Base-by-base conservation (phyloP, 2,329 filamentous ascomycete genomes). In the Claviceps fusiformis region DNA sequence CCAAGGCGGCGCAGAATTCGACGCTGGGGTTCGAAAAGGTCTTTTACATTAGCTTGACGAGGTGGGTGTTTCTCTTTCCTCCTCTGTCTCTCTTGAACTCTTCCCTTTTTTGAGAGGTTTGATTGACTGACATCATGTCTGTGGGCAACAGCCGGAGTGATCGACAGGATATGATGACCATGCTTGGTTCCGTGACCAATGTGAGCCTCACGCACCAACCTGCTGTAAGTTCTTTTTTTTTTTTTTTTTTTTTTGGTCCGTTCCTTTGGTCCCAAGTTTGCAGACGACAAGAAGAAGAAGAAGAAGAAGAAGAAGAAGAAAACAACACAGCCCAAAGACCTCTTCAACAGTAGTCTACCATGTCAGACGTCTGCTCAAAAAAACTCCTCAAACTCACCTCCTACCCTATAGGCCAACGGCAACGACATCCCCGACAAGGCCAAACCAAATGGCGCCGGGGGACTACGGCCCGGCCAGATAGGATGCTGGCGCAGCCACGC, bases 401-500 rank as follows among this genome's bases (percentile, higher is more conserved):
- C 31, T 33, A 5, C 13, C 2, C 5, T 31, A 2, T 27, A 54
- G 53, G 39, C 33, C 9, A 50, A 19, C 39, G 46, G 46, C 19
- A n/a, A 19, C 9, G 29, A 24, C 13, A 9, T 54, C 11, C 8
- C 8, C 46, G 47, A 50, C 13, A 50, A 54, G 24, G 27, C 53
- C 17, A 54, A 50, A 27, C 53, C 53, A 7, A 8, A 9, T 1
- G 45, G 53, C 3, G 33, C 17, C 1, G 33, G 27, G 5, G 5
- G 9, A 9, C n/a, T 54, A 5, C 31, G 11, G 2, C 17, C 35
- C 3, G 33, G n/a, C 19, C 46, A 46, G 9, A 1, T 54, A 11
- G 53, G 53, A 39, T 54, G 53, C 47, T 54, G 53, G 53, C 53
- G 53, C 17, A 35, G 46, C 29, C 53, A 54, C 39, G 53, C 46